Evolutionary conservation across 129 eudicot genomes (phyloP).

Genomic region (Pittosporum tobira): DNA sequence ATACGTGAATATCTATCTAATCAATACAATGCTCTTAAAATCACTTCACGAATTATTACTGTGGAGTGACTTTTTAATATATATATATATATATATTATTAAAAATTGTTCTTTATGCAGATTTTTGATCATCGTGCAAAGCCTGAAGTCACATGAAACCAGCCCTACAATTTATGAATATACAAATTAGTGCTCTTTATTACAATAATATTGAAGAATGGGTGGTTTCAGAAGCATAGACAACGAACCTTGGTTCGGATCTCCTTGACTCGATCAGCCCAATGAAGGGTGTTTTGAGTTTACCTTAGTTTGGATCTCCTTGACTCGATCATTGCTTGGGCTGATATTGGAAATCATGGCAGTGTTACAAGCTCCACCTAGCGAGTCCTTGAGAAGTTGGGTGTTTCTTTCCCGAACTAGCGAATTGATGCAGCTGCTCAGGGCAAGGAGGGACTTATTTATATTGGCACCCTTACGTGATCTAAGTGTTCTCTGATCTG

Average conservation of each 20-base stretch:
- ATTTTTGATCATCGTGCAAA: neutral
- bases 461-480: slow-evolving; percentile 90
- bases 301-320: slow-evolving; percentile 79
- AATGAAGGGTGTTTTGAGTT: slow-evolving; percentile 83
- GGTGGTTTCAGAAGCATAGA: neutral
- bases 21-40: too few relatives aligned
- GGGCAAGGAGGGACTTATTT: slow-evolving; percentile 66
- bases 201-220: neutral
- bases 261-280: slow-evolving; percentile 94
- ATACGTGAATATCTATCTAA: neutral
- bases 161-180: too few relatives aligned
- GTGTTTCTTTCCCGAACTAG: slow-evolving; percentile 85
- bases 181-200: too few relatives aligned
- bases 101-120: too few relatives aligned
- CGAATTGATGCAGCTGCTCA: slow-evolving; percentile 88
- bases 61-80: too few relatives aligned
- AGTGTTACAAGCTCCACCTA: slow-evolving; percentile 81
- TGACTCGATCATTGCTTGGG: slow-evolving; percentile 82
- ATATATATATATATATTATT: too few relatives aligned
- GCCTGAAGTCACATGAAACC: too few relatives aligned
- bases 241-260: slow-evolving; percentile 65
- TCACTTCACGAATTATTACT: too few relatives aligned
- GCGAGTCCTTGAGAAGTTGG: slow-evolving; percentile 78
- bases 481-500: slow-evolving; percentile 82
- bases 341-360: slow-evolving; percentile 89